Percentiles rank a stretch among this genome's conserved stretches.
These are phyloP conservation scores for Sclerotinia trifoliorum DNA, from an alignment of 2,329 filamentous ascomycete species.

Conservation along the genomic window DNA sequence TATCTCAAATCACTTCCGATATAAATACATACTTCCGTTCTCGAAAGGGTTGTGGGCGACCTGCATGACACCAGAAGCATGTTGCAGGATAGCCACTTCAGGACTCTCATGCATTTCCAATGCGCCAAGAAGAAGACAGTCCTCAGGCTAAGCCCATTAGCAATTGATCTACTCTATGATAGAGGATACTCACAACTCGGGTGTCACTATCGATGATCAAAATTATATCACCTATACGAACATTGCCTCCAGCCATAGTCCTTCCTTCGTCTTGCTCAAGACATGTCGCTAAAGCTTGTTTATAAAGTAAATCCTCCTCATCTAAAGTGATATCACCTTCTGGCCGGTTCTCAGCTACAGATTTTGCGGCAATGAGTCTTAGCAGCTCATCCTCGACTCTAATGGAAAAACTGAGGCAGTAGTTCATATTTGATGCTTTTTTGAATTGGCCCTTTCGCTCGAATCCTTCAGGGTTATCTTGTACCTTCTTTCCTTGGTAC, in stretches of 20 bases:
- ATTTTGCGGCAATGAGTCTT: constrained; percentile 20
- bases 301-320: constrained; percentile 49
- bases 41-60: constrained; percentile 72
- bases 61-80: constrained; percentile 74
- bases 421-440: constrained; percentile 77
- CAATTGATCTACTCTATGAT: background rate
- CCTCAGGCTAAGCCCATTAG: constrained; percentile 23
- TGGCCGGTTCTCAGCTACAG: constrained; percentile 14
- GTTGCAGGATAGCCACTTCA: constrained; percentile 70
- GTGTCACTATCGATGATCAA: constrained; percentile 69
- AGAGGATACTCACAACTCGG: constrained; percentile 43
- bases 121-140: constrained; percentile 44
- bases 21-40: constrained; percentile 49
- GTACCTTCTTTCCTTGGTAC: constrained; percentile 22
- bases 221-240: constrained; percentile 62
- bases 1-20: background rate
- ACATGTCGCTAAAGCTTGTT: constrained; percentile 49
- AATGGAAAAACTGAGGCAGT: constrained; percentile 44
- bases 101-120: constrained; percentile 69
- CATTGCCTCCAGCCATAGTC: constrained; percentile 60
- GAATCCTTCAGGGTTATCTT: constrained; percentile 42
- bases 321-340: constrained; percentile 28
- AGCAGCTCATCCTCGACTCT: constrained; percentile 48
- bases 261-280: constrained; percentile 50
- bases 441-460: constrained; percentile 64